Evolutionary conservation across 176 grass and related monocot genomes (phyloP), one percentile per base, ranked within the genome.

Genomic region (Coix lacrymajobi): DNA sequence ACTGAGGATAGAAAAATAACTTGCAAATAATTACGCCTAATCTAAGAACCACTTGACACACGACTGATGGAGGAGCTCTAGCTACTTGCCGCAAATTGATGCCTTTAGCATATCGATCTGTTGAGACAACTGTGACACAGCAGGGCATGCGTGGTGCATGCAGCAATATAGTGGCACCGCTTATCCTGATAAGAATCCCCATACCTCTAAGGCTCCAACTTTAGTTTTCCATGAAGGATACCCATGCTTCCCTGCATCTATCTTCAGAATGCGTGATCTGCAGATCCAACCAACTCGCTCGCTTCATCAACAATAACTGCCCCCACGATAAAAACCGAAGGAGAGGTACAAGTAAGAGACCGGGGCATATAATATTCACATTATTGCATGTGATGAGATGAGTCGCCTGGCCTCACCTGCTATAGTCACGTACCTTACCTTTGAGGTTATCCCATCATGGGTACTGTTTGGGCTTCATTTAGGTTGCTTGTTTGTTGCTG

Each of bases 261-360:
- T 24, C 15, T 25, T 81, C 14, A 29, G 11, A 71, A 75, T 38
- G 7, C 81, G 5, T 75, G 61, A 54, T 19, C 24, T 57, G 60
- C 84, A 86, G 84, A 83, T 86, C 84, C 83, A 90, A 90, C 84
- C 1, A 68, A 39, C 75, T 77, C 56, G 28, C 49, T 82, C 48
- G 30, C 54, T 83, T 78, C 38, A n/a, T n/a, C n/a, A n/a, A n/a
- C n/a, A 85, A 58, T 58, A 25, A 34, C 60, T 39, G 66, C 28
- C 3, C 3, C 75, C 48, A 37, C 45, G 45, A 73, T 58, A 66
- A 73, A 71, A 79, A 77, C 13, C 51, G 13, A 40, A 40, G 25
- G 37, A 49, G 64, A 8, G 10, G 1, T 5, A 48, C 14, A 29
- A n/a, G n/a, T n/a, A n/a, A 44, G 17, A 64, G 61, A 16, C 0